Evolutionary conservation across 2,329 filamentous ascomycete genomes (phyloP).

Genomic region (Arthrobotrys sinensis): DNA sequence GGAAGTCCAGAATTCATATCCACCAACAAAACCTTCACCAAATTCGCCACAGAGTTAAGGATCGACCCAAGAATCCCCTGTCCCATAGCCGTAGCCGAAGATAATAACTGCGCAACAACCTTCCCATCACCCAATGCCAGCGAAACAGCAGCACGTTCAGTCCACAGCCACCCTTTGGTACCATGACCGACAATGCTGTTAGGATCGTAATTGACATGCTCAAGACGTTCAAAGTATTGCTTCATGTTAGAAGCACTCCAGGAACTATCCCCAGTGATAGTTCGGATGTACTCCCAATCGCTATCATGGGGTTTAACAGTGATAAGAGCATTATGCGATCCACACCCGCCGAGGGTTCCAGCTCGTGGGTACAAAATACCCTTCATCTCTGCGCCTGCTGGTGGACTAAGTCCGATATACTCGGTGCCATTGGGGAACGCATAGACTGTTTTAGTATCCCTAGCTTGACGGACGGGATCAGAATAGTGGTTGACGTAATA

Average conservation of each 20-base stretch:
- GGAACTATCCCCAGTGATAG: slow-evolving; percentile 68
- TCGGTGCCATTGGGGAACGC: slow-evolving; percentile 67
- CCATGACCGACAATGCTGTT: slow-evolving; percentile 68
- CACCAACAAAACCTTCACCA: slow-evolving; percentile 63
- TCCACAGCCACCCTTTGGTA: slow-evolving; percentile 68
- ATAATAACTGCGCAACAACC: slow-evolving; percentile 63
- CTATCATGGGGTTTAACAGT: slow-evolving; percentile 67
- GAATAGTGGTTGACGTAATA: slow-evolving; percentile 77
- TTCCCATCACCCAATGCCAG: slow-evolving; percentile 60
- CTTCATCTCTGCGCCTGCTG: slow-evolving; percentile 67
- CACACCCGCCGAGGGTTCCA: slow-evolving; percentile 70
- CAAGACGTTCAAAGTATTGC: slow-evolving; percentile 68
- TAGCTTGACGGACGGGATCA: slow-evolving; percentile 71
- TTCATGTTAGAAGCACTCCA: slow-evolving; percentile 69
- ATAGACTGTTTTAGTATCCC: slow-evolving; percentile 75
- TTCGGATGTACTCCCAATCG: slow-evolving; percentile 69
- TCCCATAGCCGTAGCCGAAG: slow-evolving; percentile 65
- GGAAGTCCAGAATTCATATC: slow-evolving; percentile 64
- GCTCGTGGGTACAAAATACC: slow-evolving; percentile 71
- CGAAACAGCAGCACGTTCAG: slow-evolving; percentile 25
- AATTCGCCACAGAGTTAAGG: slow-evolving; percentile 60
- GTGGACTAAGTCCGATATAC: slow-evolving; percentile 68
- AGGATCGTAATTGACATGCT: slow-evolving; percentile 69
- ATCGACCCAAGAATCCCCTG: slow-evolving; percentile 59
- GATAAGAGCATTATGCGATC: slow-evolving; percentile 63